These are phyloP conservation scores for Phialophora expanda DNA, from an alignment of 2,329 filamentous ascomycete genomes.

Conservation along the genomic window DNA sequence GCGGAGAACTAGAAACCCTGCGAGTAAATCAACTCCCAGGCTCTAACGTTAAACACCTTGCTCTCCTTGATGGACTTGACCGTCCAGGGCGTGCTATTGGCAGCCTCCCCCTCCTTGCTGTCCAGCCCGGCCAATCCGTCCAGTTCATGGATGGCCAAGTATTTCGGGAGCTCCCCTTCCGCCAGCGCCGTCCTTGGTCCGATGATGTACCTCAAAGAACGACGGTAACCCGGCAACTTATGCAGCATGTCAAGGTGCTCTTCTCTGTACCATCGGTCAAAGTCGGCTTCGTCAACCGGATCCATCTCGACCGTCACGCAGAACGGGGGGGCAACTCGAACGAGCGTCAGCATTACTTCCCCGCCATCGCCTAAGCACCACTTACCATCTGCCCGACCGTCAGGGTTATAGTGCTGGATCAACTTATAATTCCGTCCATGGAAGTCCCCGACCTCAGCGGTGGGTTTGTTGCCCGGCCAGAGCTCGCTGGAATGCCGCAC, in stretches of 20 bases:
- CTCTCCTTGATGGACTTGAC: constrained; percentile 27
- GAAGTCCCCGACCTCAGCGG: constrained; percentile 70
- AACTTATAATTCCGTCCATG: constrained; percentile 73
- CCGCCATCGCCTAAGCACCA: neutral
- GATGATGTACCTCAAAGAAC: constrained; percentile 71
- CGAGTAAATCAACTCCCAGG: constrained; percentile 27
- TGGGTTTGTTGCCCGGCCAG: constrained; percentile 63
- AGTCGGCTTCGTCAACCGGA: constrained; percentile 62
- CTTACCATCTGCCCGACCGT: constrained; percentile 55
- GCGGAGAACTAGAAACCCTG: constrained; percentile 22
- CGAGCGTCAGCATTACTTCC: neutral
- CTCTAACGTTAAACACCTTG: constrained; percentile 29
- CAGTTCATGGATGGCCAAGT: constrained; percentile 75
- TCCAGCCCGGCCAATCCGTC: constrained; percentile 66
- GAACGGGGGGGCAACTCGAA: constrained; percentile 62
- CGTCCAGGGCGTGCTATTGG: constrained; percentile 31
- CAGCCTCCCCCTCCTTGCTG: constrained; percentile 27
- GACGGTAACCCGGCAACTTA: constrained; percentile 78
- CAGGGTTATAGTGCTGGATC: constrained; percentile 60
- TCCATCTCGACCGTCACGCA: constrained; percentile 65
- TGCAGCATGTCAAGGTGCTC: constrained; percentile 75
- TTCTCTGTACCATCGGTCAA: constrained; percentile 72
- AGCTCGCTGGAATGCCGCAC: constrained; percentile 56
- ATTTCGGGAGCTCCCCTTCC: constrained; percentile 52
- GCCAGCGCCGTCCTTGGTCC: constrained; percentile 56